phyloP scores from a whole-genome alignment of 352 stramenopile genomes.

The Pythium aphanidermatum region DNA sequence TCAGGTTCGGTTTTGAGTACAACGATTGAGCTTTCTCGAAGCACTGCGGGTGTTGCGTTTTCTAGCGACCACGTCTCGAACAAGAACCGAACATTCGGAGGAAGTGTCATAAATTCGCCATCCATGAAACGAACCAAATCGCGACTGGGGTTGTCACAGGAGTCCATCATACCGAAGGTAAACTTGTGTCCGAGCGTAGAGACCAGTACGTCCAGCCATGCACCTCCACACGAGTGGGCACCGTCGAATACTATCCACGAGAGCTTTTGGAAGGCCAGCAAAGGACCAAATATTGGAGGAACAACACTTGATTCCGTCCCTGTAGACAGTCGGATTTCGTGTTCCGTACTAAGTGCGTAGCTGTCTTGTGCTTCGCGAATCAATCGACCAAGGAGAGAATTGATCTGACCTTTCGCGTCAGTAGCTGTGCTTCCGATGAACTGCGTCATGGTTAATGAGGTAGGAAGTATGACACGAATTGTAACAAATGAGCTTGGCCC shows the following conservation, averaged over 20 bases:
- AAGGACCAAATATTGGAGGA: not conserved
- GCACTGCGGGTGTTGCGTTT: slow-evolving; percentile 12
- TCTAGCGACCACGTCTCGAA: slow-evolving; percentile 41
- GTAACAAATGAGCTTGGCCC: slow-evolving; percentile 14
- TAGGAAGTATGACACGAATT: slow-evolving; percentile 13
- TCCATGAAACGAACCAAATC: slow-evolving; percentile 14
- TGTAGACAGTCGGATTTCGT: slow-evolving; percentile 10
- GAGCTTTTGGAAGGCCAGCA: slow-evolving; percentile 18
- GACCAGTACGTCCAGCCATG: slow-evolving; percentile 17
- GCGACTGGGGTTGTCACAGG: not conserved
- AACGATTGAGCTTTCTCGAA: slow-evolving; percentile 14
- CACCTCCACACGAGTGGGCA: slow-evolving; percentile 2
- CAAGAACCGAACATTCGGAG: slow-evolving; percentile 52
- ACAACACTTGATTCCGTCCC: not conserved
- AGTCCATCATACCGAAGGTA: slow-evolving; percentile 1
- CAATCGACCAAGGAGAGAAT: slow-evolving; percentile 18
- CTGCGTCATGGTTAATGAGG: slow-evolving; percentile 15
- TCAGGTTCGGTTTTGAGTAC: slow-evolving; percentile 9
- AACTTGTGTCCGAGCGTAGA: slow-evolving; percentile 3
- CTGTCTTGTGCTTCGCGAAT: slow-evolving; percentile 18
- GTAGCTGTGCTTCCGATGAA: slow-evolving; percentile 13
- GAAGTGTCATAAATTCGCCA: slow-evolving; percentile 45
- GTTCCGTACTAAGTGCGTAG: slow-evolving; percentile 15
- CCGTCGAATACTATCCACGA: slow-evolving; percentile 21
- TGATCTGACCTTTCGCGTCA: slow-evolving; percentile 19